Conservation (phyloP, 371 early-diverging fungal genomes). For the Mortierella sp. region DNA sequence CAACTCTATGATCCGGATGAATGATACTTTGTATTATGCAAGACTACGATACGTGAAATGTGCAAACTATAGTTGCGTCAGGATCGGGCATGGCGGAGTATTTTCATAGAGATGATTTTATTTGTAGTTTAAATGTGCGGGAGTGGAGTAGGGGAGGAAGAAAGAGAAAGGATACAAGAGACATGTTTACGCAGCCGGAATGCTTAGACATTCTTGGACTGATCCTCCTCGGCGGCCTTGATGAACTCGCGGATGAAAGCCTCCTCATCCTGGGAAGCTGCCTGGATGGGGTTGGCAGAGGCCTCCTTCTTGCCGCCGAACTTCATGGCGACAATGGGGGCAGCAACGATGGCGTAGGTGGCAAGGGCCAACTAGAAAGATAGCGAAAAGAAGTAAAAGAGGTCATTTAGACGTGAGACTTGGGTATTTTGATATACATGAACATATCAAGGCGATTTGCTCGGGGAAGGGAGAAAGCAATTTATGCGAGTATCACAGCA, state of each 20-base stretch:
- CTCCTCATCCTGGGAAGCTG: constrained; percentile 58
- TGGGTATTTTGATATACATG: background rate
- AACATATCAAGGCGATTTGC: background rate
- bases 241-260: constrained; percentile 59
- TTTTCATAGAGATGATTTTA: background rate
- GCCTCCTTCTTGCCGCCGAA: constrained; percentile 41
- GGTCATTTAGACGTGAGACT: background rate
- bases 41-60: background rate
- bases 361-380: constrained; percentile 49
- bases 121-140: background rate
- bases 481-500: background rate
- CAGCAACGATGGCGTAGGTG: constrained; percentile 51
- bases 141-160: constrained; percentile 7
- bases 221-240: constrained; percentile 56
- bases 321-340: constrained; percentile 42
- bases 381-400: background rate
- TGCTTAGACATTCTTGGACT: constrained; percentile 54
- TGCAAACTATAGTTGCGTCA: too few species aligned
- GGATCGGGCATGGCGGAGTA: background rate
- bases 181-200: too few species aligned
- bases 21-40: background rate
- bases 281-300: constrained; percentile 41
- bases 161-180: background rate
- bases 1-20: background rate
- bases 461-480: background rate